Percentiles rank a stretch among this genome's conserved stretches.
Conservation (phyloP, 345 rosid species). For the Angophora floribunda region DNA sequence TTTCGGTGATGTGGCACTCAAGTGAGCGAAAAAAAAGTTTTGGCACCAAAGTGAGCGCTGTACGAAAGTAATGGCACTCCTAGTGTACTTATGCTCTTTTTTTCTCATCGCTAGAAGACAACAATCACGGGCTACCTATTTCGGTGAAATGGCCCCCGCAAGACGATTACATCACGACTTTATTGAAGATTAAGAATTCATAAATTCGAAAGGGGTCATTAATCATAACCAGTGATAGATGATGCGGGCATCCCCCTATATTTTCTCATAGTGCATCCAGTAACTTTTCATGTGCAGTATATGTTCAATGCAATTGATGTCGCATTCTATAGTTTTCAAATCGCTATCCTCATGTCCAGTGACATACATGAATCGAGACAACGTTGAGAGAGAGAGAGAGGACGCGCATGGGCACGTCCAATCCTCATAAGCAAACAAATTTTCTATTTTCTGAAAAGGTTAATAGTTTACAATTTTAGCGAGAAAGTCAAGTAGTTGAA, state of each 20-base stretch:
- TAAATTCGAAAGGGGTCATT: neutral
- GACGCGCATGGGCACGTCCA: neutral
- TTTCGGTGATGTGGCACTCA: no score
- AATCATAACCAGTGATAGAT: neutral
- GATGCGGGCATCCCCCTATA: neutral
- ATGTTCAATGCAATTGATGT: neutral
- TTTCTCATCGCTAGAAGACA: neutral
- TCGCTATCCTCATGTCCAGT: neutral
- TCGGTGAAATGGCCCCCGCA: neutral
- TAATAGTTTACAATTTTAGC: neutral
- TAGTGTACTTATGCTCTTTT: no score
- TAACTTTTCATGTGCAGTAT: neutral
- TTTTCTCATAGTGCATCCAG: neutral
- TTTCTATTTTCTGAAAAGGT: neutral
- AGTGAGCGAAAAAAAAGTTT: no score
- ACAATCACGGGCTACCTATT: neutral
- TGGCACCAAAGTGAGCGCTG: no score
- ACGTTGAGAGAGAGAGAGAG: neutral
- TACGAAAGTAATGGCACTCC: no score
- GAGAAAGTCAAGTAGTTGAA: neutral
- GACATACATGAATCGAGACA: neutral
- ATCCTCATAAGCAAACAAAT: neutral
- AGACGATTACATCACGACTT: neutral
- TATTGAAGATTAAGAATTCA: neutral
- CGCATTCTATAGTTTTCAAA: neutral